Evolutionary conservation across 768 basidiomycete genomes (phyloP), one percentile per base, ranked within the genome.

Genomic region (Cytidiella melzeri): DNA sequence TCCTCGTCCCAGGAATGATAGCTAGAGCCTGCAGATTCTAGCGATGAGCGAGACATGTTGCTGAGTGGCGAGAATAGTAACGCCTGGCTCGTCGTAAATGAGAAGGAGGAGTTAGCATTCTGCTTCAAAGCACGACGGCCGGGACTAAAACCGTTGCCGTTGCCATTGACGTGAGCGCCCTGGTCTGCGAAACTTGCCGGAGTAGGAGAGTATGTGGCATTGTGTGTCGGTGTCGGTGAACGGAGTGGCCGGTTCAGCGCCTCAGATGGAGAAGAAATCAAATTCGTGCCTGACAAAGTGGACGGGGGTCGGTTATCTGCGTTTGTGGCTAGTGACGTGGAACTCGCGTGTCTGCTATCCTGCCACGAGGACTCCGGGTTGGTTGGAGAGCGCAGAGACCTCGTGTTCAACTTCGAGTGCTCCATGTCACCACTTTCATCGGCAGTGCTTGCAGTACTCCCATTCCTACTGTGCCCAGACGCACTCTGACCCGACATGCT

Each of bases 1-100:
- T 66, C 80, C 19, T 68, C 81, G 48, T 88, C 85, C 76, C 76
- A 82, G 3, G 88, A 88, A 61, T 91, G 88, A 63, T 87, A 92
- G 64, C 90, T 92, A 2, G 90, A 92, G 13, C 90, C 87, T 28
- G 73, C 75, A 9, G 88, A 90, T 51, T 83, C 86, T 19, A 92
- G 67, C 5, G 90, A 92, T 12, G 87, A 86, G 24, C 82, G 76
- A 24, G 89, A 91, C 5, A 86, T 85, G 54, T 83, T 90, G 13
- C 75, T 76, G 15, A 85, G 66, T 3, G 86, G 82, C 30, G 84
- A 81, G 45, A 91, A 75, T n/a, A 83, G 70, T 44, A 84, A 74
- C 1, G 77, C 75, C 47, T 79, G 76, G 28, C 76, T 45, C 2
- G 52, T 45, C 15, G 51, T 49, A 28, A 76, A 64, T 40, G 70